A percentile compares a stretch with the other conserved stretches of the same genome.
phyloP scores from a whole-genome alignment of 2,329 filamentous ascomycete species.

The Lasiodiplodia citricola region DNA sequence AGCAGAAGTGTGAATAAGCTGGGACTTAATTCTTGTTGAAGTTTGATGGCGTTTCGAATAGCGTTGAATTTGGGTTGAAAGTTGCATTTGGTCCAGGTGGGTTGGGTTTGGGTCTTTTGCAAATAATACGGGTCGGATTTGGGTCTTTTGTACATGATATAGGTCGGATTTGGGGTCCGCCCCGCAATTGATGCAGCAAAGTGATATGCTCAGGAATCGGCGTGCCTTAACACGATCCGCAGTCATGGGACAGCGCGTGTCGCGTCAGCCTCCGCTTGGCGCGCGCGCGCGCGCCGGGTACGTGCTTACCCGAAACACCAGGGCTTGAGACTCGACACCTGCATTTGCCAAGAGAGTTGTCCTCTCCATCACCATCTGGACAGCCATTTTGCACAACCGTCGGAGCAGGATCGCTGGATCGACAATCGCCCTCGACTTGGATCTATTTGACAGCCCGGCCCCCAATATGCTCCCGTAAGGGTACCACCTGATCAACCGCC shows the following conservation, averaged over 20 bases:
- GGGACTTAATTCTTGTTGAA: no score
- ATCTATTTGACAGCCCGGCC: background rate
- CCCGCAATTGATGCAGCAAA: no score
- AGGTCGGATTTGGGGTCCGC: no score
- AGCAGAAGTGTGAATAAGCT: no score
- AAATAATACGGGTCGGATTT: no score
- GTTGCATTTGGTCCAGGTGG: no score
- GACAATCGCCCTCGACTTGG: background rate
- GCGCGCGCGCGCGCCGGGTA: background rate
- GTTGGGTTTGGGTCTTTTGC: no score
- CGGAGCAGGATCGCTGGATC: background rate
- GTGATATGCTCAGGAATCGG: background rate
- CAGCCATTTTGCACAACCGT: background rate
- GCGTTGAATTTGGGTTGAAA: no score
- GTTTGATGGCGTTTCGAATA: no score
- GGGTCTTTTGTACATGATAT: no score
- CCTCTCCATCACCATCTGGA: background rate
- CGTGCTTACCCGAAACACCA: background rate
- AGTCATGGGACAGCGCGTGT: constrained; percentile 10
- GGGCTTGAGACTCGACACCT: background rate
- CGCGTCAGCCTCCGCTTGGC: constrained; percentile 14
- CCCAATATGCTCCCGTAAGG: background rate
- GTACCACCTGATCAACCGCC: background rate
- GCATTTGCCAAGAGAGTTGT: background rate
- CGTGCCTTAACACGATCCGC: background rate